Base-by-base conservation (phyloP, 176 grass and related monocot genomes). In the Carex cristatella region DNA sequence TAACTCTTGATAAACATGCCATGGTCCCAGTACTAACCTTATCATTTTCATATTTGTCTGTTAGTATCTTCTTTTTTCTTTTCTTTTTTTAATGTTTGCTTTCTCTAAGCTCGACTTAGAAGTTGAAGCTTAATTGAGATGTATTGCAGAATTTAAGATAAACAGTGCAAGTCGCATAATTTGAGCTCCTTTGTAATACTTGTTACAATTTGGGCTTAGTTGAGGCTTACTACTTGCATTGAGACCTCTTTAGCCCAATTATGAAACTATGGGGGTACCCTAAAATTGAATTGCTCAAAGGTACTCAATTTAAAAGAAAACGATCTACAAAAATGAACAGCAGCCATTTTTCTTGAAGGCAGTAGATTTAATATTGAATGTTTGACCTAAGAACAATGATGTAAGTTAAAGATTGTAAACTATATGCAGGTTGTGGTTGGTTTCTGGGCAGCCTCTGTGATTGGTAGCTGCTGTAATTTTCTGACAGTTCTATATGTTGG, bases 391-490 rank as follows among this genome's bases (percentile, higher is more conserved):
- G 71, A 76, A 12, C 16, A 18, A 62, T 63, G 5, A 65, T 59
- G 58, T n/a, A 72, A 71, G 37, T 79, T 58, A 7, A 10, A 79
- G 44, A 35, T 8, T 19, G 30, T 79, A 16, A 38, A 46, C 75
- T 83, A 48, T 48, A 86, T 85, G 87, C 88, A 95, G 95, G 89
- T 90, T 23, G 78, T 90, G 2, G 80, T 87, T 0, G 89, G 91
- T 27, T 54, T 98, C 80, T 93, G 93, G 93, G 85, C 83, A 80
- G 88, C 85, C 84, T 90, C 93, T n/a, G 69, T 94, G 32, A 79
- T 93, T 73, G 95, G 95, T 27, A 90, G 91, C 65, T 98, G 95
- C 88, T 98, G 88, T 84, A 98, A 98, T 84, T 94, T 98, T 66
- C 79, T 98, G 2, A 93, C 93, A 57, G 89, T 98, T 58, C 65